These are phyloP conservation scores for Didymella segeticola DNA, from an alignment of 2,329 filamentous ascomycete genomes.

Conservation along the genomic window DNA sequence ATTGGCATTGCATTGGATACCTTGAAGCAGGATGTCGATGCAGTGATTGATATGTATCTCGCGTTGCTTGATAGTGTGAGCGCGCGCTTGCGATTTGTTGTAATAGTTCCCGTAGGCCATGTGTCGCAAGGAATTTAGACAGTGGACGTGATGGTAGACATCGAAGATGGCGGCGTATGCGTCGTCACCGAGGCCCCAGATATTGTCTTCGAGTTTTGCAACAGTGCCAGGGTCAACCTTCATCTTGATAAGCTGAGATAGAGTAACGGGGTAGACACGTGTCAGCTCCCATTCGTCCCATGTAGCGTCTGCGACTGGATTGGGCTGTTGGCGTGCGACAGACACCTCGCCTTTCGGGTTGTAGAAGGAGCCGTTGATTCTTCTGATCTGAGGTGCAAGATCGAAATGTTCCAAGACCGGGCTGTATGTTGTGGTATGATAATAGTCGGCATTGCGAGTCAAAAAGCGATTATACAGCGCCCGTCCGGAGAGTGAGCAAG, in stretches of 20 bases:
- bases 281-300: conserved; percentile 25
- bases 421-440: conserved; percentile 11
- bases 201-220: conserved; percentile 12
- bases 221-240: conserved; percentile 14
- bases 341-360: neutral
- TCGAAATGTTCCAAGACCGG: conserved; percentile 12
- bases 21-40: conserved; percentile 19
- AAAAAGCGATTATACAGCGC: neutral
- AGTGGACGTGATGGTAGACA: conserved; percentile 24
- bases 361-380: conserved; percentile 13
- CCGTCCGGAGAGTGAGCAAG: neutral
- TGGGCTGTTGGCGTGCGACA: conserved; percentile 13
- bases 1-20: conserved; percentile 20
- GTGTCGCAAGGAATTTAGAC: conserved; percentile 21
- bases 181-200: conserved; percentile 19
- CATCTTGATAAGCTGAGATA: conserved; percentile 11
- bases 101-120: conserved; percentile 19
- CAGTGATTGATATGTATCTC: conserved; percentile 25
- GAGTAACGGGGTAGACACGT: conserved; percentile 16
- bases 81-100: conserved; percentile 14
- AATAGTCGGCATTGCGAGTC: conserved; percentile 12
- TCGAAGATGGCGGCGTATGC: conserved; percentile 22
- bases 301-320: conserved; percentile 14
- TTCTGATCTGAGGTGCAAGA: conserved; percentile 2
- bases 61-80: conserved; percentile 14